Base-by-base conservation (phyloP, 805 yeast species). In the Yarrowia deformans region DNA sequence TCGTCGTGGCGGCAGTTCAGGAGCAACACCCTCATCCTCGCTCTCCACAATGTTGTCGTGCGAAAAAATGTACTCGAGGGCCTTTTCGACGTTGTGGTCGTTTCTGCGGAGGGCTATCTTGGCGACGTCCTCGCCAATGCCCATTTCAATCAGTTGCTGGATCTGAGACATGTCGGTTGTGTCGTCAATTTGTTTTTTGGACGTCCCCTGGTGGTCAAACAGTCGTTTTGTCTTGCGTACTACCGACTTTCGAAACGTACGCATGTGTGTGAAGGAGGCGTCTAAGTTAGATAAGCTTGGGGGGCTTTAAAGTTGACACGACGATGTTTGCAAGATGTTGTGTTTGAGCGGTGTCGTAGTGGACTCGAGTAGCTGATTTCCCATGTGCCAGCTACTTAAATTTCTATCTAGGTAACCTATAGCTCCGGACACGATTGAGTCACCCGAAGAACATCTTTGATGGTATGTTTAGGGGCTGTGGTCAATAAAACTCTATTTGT, bases 51-150 rank as follows among this genome's bases (percentile, higher is more conserved):
- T 63, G 14, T 48, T 40, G 45, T 37, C 45, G 46, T 48, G 45
- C 18, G 68, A 48, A 18, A 63, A 63, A 12, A 63, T 63, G 56
- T 63, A 63, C n/a, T 63, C 68, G 29, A 63, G 56, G 29, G 68
- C 68, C 56, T 63, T 48, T 12, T 63, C 56, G 18, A 63, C 39
- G 48, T 63, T 63, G 46, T 48, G 8, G n/a, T 63, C 56, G 56
- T 63, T 63, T 13, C 55, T 8, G 1, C 48, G 45, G 14, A 63
- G 56, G 3, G 68, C 68, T 12, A 49, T 49, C 37, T 37, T 7
- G 14, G 68, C 68, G 16, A 48, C 48, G 1, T 37, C 45, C 18
- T 39, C 46, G 48, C 29, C 39, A 39, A 63, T 63, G 43, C 68
- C 68, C 68, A 63, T 63, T 37, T 63, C 68, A 19, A 63, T 16